phyloP scores from a whole-genome alignment of 192 early-diverging fungal species.

The Hyaloraphidium curvatum region DNA sequence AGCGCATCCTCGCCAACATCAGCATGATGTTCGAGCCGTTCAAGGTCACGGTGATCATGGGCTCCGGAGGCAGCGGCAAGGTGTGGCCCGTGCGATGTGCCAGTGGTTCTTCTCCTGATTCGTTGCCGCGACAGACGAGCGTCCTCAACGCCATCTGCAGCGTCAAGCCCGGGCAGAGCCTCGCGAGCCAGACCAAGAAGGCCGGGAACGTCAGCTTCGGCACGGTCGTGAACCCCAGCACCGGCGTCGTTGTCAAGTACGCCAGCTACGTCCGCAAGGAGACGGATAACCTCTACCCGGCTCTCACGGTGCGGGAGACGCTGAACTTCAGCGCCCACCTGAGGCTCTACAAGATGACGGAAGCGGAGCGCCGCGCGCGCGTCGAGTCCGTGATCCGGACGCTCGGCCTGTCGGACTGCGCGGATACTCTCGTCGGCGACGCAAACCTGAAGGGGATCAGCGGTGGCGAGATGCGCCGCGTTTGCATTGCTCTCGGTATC shows the following conservation, averaged over 20 bases:
- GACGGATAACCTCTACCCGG: constrained; percentile 53
- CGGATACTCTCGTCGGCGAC: constrained; percentile 37
- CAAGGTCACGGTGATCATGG: background rate
- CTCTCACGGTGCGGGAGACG: constrained; percentile 32
- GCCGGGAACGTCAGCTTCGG: background rate
- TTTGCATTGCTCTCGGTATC: background rate
- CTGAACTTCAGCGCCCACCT: constrained; percentile 2
- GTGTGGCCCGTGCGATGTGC: too few relatives aligned
- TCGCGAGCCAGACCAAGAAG: constrained; percentile 37
- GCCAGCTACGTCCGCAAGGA: background rate
- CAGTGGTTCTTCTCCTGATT: too few relatives aligned
- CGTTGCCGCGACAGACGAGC: constrained; percentile 63
- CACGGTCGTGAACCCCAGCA: background rate
- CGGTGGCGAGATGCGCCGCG: constrained; percentile 55
- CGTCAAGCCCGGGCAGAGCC: too few relatives aligned
- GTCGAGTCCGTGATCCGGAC: constrained; percentile 22
- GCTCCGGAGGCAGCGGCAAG: background rate
- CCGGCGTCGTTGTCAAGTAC: background rate
- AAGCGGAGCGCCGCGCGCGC: constrained; percentile 25
- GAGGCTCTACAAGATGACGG: constrained; percentile 12
- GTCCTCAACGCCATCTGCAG: constrained; percentile 50
- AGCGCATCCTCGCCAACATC: constrained; percentile 44
- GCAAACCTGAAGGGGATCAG: constrained; percentile 54
- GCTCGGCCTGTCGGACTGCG: constrained; percentile 15
- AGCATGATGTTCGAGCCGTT: constrained; percentile 14